Evolutionary conservation across 179 eudicot species (phyloP), one percentile per base, ranked within the genome.

Genomic region (Silene vulgaris): DNA sequence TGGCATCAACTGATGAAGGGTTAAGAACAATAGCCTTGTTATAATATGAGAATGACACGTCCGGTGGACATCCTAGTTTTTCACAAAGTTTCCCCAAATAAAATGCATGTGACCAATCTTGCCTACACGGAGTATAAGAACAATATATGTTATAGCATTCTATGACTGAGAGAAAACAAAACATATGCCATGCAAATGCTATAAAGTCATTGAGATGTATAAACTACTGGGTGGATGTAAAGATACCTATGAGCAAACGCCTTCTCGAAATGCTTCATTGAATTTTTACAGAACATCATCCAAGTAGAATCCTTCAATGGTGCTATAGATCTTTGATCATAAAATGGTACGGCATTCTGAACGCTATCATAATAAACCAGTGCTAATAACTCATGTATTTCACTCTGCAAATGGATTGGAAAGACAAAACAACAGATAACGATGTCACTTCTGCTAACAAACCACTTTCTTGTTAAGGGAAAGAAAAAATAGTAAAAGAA

Each of bases 361-460:
- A 96, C 76, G 73, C 96, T 93, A 79, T 96, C 99, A 84, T 93
- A 93, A 80, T 93, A 96, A 60, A 96, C 97, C 72, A 96, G 77
- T n/a, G 99, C 99, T 88, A 96, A 85, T 59, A 96, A 80, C 85
- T 96, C 99, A 56, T 95, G 99, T 81, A 95, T 93, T 89, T 93
- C 97, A 79, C 91, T 89, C 99, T 95, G 88, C 60, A 87, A 79
- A 72, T 37, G 75, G 19, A 64, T 65, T 28, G 48, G 67, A 72
- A 62, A 30, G 64, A 72, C 20, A 9, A 9, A 75, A 5, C 59
- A 71, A 45, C 45, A 20, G 9, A 26, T 11, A 29, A 19, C 17
- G 1, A 13, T 14, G 75, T 57, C 71, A 65, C n/a, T 8, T 56
- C 68, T 0, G 2, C 64, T 62, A 76, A 16, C 54, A 28, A 45